phyloP scores from a whole-genome alignment of 2,329 filamentous ascomycete genomes.

The Leptodontidium sp. region DNA sequence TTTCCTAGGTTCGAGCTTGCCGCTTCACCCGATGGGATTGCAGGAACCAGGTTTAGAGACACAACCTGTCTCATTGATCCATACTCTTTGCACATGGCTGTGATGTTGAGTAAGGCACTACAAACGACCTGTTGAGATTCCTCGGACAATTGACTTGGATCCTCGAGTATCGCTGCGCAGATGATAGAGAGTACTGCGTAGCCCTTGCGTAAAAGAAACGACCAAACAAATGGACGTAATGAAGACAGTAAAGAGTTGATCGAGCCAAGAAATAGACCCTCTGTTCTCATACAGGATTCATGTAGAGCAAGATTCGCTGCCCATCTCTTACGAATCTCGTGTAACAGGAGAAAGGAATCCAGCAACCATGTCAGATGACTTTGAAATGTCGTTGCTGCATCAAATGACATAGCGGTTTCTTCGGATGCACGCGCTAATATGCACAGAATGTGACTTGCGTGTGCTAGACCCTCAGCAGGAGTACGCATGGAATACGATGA shows the following conservation, averaged over 20 bases:
- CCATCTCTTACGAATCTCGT: slow-evolving; percentile 40
- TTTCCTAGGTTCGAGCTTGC: slow-evolving; percentile 26
- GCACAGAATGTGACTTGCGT: slow-evolving; percentile 41
- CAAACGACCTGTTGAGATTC: slow-evolving; percentile 32
- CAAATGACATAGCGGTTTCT: slow-evolving; percentile 36
- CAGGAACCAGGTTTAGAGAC: slow-evolving; percentile 39
- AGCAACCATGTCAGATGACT: slow-evolving; percentile 46
- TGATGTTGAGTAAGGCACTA: slow-evolving; percentile 39
- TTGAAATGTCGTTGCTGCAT: slow-evolving; percentile 45
- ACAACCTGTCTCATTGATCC: slow-evolving; percentile 37
- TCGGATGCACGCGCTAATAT: slow-evolving; percentile 44
- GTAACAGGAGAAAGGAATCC: slow-evolving; percentile 41
- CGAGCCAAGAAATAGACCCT: slow-evolving; percentile 33
- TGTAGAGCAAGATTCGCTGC: slow-evolving; percentile 25
- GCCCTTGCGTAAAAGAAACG: slow-evolving; percentile 44
- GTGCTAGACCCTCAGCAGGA: slow-evolving; percentile 37
- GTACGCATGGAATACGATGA: slow-evolving; percentile 43
- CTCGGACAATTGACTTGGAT: slow-evolving; percentile 32
- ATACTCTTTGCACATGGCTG: slow-evolving; percentile 37
- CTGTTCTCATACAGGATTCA: slow-evolving; percentile 26
- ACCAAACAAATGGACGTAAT: slow-evolving; percentile 30
- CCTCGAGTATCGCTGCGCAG: slow-evolving; percentile 40
- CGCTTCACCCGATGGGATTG: slow-evolving; percentile 30
- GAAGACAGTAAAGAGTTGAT: slow-evolving; percentile 40
- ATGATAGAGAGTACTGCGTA: slow-evolving; percentile 42